These are phyloP conservation scores for Dactylis glomerata DNA, from an alignment of 176 grass and related monocot species.

Conservation along the genomic window DNA sequence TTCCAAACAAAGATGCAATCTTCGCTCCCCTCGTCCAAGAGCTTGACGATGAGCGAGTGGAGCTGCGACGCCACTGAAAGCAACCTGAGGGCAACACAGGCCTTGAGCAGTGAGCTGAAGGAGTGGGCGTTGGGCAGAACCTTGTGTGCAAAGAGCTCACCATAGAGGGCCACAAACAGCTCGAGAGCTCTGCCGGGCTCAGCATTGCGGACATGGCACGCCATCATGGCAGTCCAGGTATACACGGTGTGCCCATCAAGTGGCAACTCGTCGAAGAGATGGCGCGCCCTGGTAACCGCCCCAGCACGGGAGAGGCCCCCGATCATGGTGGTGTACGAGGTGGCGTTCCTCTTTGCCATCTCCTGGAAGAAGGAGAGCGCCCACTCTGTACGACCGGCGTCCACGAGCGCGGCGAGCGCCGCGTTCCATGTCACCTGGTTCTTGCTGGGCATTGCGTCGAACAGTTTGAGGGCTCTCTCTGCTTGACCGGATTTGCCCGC, in stretches of 20 bases:
- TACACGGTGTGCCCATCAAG: constrained; percentile 42
- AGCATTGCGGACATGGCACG: constrained; percentile 42
- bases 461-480: constrained; percentile 39
- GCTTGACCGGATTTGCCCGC: constrained; percentile 20
- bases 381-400: constrained; percentile 20
- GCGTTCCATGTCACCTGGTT: constrained; percentile 60
- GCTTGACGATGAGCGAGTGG: constrained; percentile 38
- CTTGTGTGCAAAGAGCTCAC: constrained; percentile 23
- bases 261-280: constrained; percentile 43
- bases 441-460: constrained; percentile 60
- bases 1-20: constrained; percentile 44
- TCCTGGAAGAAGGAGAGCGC: constrained; percentile 40
- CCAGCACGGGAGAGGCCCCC: constrained; percentile 30
- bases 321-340: constrained; percentile 58
- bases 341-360: constrained; percentile 52
- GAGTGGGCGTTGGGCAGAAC: constrained; percentile 46
- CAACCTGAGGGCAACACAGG: constrained; percentile 21
- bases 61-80: constrained; percentile 34
- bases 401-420: constrained; percentile 38
- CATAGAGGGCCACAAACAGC: constrained; percentile 42
- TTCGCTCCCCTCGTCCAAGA: constrained; percentile 25
- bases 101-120: constrained; percentile 51
- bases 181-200: constrained; percentile 28
- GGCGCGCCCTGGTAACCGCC: constrained; percentile 4
- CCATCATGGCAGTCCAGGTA: constrained; percentile 58